phyloP scores from a whole-genome alignment of 371 early-diverging fungal genomes.

The Mortierella sp. region DNA sequence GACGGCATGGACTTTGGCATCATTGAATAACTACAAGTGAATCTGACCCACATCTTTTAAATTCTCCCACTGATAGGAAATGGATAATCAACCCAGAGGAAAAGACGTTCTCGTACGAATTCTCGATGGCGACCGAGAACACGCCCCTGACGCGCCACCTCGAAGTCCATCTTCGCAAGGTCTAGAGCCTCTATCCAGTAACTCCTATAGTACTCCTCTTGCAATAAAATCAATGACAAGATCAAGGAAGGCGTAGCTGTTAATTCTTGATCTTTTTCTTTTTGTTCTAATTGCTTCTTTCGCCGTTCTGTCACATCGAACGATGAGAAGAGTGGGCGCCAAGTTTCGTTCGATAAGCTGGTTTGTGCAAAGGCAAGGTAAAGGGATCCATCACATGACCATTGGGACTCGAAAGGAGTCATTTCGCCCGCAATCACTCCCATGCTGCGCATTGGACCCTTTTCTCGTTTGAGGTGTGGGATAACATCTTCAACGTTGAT shows the following conservation, averaged over 20 bases:
- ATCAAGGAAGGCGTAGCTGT: background rate
- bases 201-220: background rate
- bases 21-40: too few relatives aligned
- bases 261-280: background rate
- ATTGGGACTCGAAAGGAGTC: background rate
- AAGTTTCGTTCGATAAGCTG: background rate
- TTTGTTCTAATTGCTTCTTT: background rate
- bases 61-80: slow-evolving; percentile 10
- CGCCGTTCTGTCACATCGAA: background rate
- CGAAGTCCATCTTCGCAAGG: slow-evolving; percentile 33
- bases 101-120: slow-evolving; percentile 39
- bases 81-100: slow-evolving; percentile 33
- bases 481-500: background rate
- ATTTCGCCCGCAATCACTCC: background rate
- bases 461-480: background rate
- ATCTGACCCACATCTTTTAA: background rate
- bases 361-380: background rate
- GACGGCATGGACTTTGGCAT: background rate
- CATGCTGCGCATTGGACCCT: slow-evolving; percentile 1
- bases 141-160: slow-evolving; percentile 43
- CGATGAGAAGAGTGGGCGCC: background rate
- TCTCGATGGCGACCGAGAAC: slow-evolving; percentile 50
- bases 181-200: background rate
- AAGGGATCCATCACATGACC: background rate
- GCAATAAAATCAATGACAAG: background rate